Base-by-base conservation (phyloP, 2,329 filamentous ascomycete species). In the Neoarthrinium moseri region DNA sequence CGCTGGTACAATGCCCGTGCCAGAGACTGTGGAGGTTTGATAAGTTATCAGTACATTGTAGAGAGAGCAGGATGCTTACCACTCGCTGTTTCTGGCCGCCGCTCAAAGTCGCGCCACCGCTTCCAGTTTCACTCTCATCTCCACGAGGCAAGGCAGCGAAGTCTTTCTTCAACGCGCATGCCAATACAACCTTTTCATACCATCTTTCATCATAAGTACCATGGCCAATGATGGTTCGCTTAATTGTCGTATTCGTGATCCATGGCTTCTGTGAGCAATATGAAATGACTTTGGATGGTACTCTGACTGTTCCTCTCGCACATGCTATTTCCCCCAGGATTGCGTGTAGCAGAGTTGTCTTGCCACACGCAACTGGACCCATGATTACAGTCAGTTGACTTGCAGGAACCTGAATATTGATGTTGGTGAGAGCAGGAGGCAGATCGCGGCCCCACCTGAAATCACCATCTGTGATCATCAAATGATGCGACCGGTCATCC, bases 221-320 rank as follows among this genome's bases (percentile, higher is more conserved):
- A 4, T 17, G 41, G 7, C 62, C 60, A 6, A 64, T 36, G 15
- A 66, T 64, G 30, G 59, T 62, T 1, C 64, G 51, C 30, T 43
- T 43, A 13, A 71, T 58, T 4, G 57, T 62, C 2, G 53, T 55
- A 39, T 69, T 70, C 12, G 54, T 59, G 1, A 70, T 42, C 43
- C 62, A 70, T 1, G 68, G 60, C 1, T 49, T 61, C 39, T 71
- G 68, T 38, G 65, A 63, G 40, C 68, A 71, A 40, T 63, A 72
- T 11, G 41, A 29, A n/a, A n/a, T n/a, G n/a, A n/a, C n/a, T n/a
- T n/a, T n/a, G n/a, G n/a, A n/a, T n/a, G n/a, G n/a, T n/a, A n/a
- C n/a, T n/a, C n/a, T n/a, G n/a, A n/a, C n/a, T n/a, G n/a, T n/a
- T n/a, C n/a, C n/a, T n/a, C n/a, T n/a, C n/a, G n/a, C n/a, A n/a